Conservation (phyloP, 441 rosid species). For the Metrosideros polymorpha region DNA sequence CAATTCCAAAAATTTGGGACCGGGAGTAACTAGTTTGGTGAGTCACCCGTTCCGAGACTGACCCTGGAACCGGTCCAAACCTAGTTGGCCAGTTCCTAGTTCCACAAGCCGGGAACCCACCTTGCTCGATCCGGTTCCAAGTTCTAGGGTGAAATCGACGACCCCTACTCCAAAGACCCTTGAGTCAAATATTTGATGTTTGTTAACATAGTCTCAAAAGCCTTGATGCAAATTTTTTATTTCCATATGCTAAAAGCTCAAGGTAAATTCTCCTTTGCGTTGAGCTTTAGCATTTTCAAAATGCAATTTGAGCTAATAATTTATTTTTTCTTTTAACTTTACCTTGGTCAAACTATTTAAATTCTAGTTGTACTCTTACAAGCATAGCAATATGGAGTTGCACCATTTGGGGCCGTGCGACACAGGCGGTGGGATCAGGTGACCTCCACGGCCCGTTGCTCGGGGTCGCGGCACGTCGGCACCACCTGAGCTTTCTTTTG, state of each 20-base stretch:
- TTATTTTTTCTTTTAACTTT: too few relatives aligned
- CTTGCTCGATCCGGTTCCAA: rapidly evolving
- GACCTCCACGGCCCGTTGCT: rapidly evolving
- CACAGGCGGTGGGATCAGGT: rapidly evolving
- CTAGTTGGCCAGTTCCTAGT: rapidly evolving
- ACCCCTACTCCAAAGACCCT: rapidly evolving
- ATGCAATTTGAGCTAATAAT: too few relatives aligned
- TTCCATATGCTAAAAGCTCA: neutral
- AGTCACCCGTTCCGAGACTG: too few relatives aligned
- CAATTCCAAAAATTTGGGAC: too few relatives aligned
- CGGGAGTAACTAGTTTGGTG: too few relatives aligned
- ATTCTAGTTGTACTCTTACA: too few relatives aligned
- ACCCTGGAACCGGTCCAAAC: too few relatives aligned
- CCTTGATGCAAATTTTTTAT: neutral
- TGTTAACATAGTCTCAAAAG: rapidly evolving
- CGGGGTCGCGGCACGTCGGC: rapidly evolving
- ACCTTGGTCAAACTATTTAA: too few relatives aligned
- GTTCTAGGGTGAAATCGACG: rapidly evolving
- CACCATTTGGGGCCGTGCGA: rapidly evolving
- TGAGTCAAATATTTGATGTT: neutral
- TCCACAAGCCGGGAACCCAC: neutral
- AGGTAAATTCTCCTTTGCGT: neutral
- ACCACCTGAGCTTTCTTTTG: rapidly evolving
- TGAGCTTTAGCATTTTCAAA: too few relatives aligned
- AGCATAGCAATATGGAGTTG: neutral